Evolutionary conservation across 1,284 basidiomycete species (phyloP).

Genomic region (Coriolopsis trogii): DNA sequence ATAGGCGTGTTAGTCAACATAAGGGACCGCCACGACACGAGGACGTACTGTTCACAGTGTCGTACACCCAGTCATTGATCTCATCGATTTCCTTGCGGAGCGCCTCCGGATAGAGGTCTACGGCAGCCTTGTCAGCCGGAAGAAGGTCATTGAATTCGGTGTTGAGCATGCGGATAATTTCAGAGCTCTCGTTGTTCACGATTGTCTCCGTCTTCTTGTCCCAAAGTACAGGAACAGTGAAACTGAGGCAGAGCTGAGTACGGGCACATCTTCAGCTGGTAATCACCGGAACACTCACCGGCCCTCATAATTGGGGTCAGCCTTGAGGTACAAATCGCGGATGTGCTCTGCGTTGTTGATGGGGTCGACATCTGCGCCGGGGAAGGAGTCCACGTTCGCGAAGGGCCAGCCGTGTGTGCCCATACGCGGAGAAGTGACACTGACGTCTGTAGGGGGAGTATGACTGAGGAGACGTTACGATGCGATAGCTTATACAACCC

Average conservation of each 20-base stretch:
- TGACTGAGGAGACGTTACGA: neutral
- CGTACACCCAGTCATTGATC: slow-evolving; percentile 88
- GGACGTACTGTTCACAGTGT: slow-evolving; percentile 74
- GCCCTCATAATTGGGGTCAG: slow-evolving; percentile 70
- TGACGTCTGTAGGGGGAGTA: slow-evolving; percentile 1
- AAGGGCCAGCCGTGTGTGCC: slow-evolving; percentile 90
- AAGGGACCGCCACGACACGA: neutral
- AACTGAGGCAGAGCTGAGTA: slow-evolving; percentile 51
- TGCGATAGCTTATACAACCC: slow-evolving; percentile 30
- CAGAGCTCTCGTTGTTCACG: slow-evolving; percentile 94
- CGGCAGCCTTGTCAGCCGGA: slow-evolving; percentile 60
- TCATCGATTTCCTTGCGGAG: slow-evolving; percentile 73
- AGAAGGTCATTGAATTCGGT: slow-evolving; percentile 80
- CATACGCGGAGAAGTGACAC: slow-evolving; percentile 82
- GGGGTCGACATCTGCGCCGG: slow-evolving; percentile 74
- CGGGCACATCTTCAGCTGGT: slow-evolving; percentile 77
- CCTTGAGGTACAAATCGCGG: slow-evolving; percentile 85
- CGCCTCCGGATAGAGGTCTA: slow-evolving; percentile 26
- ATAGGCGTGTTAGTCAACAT: neutral
- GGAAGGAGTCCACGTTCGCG: slow-evolving; percentile 68
- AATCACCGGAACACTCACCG: slow-evolving; percentile 44
- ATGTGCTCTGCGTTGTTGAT: slow-evolving; percentile 73
- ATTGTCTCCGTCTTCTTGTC: slow-evolving; percentile 90
- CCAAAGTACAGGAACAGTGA: slow-evolving; percentile 93
- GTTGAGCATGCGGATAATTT: slow-evolving; percentile 95